Conservation (phyloP, 2,329 filamentous ascomycete species). For the Paecilomyces sp. region DNA sequence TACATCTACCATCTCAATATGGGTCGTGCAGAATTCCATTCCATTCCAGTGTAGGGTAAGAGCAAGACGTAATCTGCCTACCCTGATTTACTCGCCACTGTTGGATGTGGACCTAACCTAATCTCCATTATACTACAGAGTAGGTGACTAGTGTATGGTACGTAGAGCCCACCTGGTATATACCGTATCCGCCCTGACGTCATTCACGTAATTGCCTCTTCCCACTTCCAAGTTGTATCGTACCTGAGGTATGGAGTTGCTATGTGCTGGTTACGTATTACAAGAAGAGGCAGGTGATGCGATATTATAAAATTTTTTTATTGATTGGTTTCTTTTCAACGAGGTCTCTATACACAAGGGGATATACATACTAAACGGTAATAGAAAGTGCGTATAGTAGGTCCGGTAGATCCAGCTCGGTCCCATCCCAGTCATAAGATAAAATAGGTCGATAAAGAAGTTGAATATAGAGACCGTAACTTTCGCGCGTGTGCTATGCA, state of each 20-base stretch:
- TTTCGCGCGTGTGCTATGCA: not conserved
- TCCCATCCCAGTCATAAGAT: not conserved
- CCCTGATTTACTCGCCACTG: too few relatives aligned
- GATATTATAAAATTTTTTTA: not conserved
- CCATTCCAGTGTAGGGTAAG: too few relatives aligned
- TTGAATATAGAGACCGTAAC: not conserved
- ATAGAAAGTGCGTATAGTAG: not conserved
- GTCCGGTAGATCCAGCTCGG: not conserved
- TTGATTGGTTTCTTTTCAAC: not conserved
- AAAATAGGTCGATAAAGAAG: not conserved
- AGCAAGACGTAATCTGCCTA: too few relatives aligned
- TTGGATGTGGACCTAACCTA: too few relatives aligned
- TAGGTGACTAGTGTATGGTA: too few relatives aligned
- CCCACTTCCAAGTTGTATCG: not conserved
- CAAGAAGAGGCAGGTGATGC: not conserved
- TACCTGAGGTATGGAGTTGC: too few relatives aligned
- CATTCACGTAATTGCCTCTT: not conserved
- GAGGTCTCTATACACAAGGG: not conserved
- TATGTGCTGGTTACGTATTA: too few relatives aligned
- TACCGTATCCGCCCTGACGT: not conserved
- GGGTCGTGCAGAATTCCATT: not conserved
- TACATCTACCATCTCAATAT: not conserved
- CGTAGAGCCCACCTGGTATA: too few relatives aligned
- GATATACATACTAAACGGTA: not conserved
- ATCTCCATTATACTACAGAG: too few relatives aligned